Evolutionary conservation across 441 rosid species (phyloP).

Genomic region (Aleurites moluccanus): DNA sequence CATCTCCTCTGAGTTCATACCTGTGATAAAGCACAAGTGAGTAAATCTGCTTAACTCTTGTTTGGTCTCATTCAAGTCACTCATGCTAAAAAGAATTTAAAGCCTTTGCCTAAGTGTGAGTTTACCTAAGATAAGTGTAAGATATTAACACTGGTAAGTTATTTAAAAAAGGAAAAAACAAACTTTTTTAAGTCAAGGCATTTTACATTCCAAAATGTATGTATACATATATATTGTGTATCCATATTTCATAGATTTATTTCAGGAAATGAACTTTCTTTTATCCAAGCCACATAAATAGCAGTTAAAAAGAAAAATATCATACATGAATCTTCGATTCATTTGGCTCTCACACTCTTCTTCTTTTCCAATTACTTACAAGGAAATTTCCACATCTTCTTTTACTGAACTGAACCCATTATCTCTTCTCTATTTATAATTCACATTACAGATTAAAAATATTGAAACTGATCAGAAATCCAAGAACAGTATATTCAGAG

Average conservation of each 20-base stretch:
- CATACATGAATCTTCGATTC: background rate
- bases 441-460: background rate
- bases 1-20: conserved; percentile 83
- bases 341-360: background rate
- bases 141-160: too few relatives aligned
- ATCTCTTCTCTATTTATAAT: background rate
- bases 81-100: too few relatives aligned
- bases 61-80: conserved; percentile 1
- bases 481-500: too few relatives aligned
- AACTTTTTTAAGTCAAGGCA: too few relatives aligned
- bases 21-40: conserved; percentile 42
- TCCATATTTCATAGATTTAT: background rate
- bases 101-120: too few relatives aligned
- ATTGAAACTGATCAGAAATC: background rate
- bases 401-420: background rate
- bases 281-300: background rate
- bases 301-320: background rate
- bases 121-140: too few relatives aligned
- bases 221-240: too few relatives aligned
- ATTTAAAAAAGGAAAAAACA: too few relatives aligned
- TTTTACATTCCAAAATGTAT: too few relatives aligned
- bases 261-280: background rate
- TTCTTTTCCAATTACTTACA: background rate
- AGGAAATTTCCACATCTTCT: background rate
- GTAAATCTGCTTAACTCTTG: background rate